Evolutionary conservation across 768 basidiomycete genomes (phyloP).

Genomic region (Termitomyces sp.): DNA sequence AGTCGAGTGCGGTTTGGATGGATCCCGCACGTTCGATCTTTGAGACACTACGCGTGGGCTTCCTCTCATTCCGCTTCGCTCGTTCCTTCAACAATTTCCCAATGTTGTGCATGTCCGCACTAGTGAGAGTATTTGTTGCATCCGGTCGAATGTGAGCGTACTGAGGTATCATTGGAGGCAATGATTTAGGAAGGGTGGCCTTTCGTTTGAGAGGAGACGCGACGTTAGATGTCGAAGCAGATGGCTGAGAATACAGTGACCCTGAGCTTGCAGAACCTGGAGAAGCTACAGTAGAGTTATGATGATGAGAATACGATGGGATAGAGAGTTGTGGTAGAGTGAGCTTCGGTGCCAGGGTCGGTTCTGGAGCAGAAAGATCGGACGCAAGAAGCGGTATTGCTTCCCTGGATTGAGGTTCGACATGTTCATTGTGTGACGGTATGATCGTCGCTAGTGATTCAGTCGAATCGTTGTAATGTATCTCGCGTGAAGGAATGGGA

Average conservation of each 20-base stretch:
- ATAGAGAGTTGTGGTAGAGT: background rate
- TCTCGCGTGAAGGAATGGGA: background rate
- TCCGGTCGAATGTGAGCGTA: background rate
- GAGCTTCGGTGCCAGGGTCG: background rate
- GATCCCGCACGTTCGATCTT: conserved; percentile 13
- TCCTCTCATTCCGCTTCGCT: conserved; percentile 9
- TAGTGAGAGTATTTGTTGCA: background rate
- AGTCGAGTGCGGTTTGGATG: conserved; percentile 1
- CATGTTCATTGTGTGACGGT: background rate
- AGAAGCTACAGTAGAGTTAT: background rate
- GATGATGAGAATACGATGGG: background rate
- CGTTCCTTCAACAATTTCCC: conserved; percentile 11
- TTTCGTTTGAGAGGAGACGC: background rate
- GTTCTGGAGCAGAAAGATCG: background rate
- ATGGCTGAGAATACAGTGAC: conserved; percentile 14
- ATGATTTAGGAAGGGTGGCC: background rate
- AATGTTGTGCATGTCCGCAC: conserved; percentile 4
- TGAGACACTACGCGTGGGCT: conserved; percentile 4
- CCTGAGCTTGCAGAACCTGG: background rate
- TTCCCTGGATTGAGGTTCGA: background rate
- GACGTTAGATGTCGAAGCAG: background rate
- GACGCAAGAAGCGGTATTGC: background rate
- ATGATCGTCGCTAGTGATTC: background rate
- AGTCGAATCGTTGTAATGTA: background rate
- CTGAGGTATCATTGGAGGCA: conserved; percentile 1